Conservation (phyloP, 257 asterid species). For the Ajuga chamaepitys region DNA sequence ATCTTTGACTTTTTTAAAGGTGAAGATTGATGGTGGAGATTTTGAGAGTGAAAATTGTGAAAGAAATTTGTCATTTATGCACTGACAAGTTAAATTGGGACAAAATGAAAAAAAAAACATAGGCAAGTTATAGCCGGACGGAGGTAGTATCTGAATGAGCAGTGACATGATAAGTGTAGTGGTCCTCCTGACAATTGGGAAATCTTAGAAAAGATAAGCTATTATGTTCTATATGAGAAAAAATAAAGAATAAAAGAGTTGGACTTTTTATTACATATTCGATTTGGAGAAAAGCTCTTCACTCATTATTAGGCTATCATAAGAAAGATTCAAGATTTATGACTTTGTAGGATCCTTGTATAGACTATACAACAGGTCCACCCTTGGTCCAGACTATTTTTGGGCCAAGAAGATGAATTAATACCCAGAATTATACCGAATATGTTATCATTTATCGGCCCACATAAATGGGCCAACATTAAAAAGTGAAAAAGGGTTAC, state of each 20-base stretch:
- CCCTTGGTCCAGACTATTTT: background rate
- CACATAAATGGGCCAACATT: constrained; percentile 3
- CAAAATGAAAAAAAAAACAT: no score
- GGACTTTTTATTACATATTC: constrained; percentile 7
- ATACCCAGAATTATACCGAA: constrained; percentile 6
- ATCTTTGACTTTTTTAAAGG: no score
- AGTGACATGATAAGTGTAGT: background rate
- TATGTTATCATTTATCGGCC: background rate
- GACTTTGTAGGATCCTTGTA: background rate
- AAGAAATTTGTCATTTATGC: no score
- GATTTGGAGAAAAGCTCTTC: constrained; percentile 15
- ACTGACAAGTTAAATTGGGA: no score
- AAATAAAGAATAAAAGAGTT: background rate
- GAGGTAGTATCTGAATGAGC: background rate
- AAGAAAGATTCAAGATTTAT: background rate
- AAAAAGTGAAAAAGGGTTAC: background rate
- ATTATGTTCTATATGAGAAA: constrained; percentile 11
- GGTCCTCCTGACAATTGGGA: constrained; percentile 14
- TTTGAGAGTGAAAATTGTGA: no score
- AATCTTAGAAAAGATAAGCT: background rate
- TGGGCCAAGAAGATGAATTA: constrained; percentile 14
- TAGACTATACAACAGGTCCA: background rate
- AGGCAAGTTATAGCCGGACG: no score
- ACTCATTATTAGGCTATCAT: constrained; percentile 15
- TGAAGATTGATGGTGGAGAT: no score